These are phyloP conservation scores for Cunninghamia lanceolata DNA, from an alignment of 75 land plant species.

Conservation along the genomic window DNA sequence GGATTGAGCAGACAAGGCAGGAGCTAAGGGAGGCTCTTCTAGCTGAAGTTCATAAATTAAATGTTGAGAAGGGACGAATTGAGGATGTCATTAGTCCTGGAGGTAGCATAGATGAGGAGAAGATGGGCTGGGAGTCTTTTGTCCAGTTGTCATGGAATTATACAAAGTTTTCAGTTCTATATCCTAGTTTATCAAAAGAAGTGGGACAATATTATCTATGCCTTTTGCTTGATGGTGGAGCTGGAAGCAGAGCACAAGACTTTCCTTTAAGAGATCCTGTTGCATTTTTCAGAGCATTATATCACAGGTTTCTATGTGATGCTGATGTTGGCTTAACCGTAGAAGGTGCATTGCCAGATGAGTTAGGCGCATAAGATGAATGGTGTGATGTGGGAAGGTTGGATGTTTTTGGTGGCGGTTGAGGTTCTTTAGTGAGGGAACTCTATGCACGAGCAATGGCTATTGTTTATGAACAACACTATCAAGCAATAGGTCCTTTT, in stretches of 20 bases:
- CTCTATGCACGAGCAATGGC: conserved; percentile 99
- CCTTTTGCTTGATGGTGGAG: conserved; percentile 85
- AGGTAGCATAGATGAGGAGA: conserved; percentile 21
- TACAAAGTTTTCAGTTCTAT: conserved; percentile 81
- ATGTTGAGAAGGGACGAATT: conserved; percentile 91
- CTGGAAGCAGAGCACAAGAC: no score
- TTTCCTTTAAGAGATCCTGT: no score
- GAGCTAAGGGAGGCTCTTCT: conserved; percentile 86
- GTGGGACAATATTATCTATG: conserved; percentile 98
- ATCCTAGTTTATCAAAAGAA: conserved; percentile 92
- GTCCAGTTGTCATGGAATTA: conserved; percentile 95
- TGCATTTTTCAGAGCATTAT: no score
- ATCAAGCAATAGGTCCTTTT: no score
- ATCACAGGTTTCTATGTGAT: no score
- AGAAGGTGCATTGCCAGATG: conserved; percentile 90
- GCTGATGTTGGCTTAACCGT: conserved; percentile 97
- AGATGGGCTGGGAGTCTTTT: conserved; percentile 45
- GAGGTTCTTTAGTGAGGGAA: conserved; percentile 89
- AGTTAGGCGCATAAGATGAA: conserved; percentile 85
- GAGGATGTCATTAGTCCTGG: conserved; percentile 74
- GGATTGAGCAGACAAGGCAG: conserved; percentile 98
- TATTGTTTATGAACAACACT: conserved; percentile 97
- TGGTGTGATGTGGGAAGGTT: conserved; percentile 99
- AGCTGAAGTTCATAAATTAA: conserved; percentile 86
- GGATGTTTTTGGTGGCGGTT: conserved; percentile 99